phyloP scores from a whole-genome alignment of 2,329 filamentous ascomycete genomes.

The Ophiobolus disseminans region DNA sequence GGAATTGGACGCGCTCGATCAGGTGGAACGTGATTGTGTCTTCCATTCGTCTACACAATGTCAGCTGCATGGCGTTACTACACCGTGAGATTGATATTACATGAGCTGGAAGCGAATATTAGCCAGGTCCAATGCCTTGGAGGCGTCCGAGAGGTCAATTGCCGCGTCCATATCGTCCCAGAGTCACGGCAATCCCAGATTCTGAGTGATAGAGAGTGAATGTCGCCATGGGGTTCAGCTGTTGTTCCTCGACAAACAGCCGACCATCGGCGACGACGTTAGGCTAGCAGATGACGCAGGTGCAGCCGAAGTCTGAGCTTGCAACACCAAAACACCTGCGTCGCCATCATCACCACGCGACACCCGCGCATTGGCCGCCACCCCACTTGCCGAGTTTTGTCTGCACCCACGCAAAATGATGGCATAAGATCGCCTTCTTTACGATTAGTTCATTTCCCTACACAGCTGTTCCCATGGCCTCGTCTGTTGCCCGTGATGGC shows the following conservation, averaged over 20 bases:
- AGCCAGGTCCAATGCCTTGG: constrained; percentile 83
- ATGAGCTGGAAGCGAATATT: constrained; percentile 95
- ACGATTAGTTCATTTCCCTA: constrained; percentile 5
- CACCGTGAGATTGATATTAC: constrained; percentile 60
- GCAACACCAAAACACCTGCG: constrained; percentile 11
- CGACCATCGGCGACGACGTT: constrained; percentile 16
- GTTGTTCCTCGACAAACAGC: constrained; percentile 1
- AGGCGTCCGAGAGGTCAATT: constrained; percentile 85
- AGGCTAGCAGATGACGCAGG: constrained; percentile 31
- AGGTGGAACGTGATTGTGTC: constrained; percentile 97
- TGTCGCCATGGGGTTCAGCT: constrained; percentile 10
- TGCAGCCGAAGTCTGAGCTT: constrained; percentile 14
- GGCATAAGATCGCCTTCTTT: constrained; percentile 7
- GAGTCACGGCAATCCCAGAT: not conserved
- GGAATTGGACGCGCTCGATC: constrained; percentile 98
- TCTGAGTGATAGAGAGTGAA: constrained; percentile 9
- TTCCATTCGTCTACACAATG: constrained; percentile 77
- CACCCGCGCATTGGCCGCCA: constrained; percentile 5
- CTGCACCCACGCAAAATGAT: constrained; percentile 8
- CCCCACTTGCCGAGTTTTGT: not conserved
- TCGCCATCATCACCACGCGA: constrained; percentile 8
- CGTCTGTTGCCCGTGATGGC: constrained; percentile 35
- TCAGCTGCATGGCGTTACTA: constrained; percentile 17
- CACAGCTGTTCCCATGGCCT: constrained; percentile 35
- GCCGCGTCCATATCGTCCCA: constrained; percentile 77